Base-by-base conservation (phyloP, 2,329 filamentous ascomycete genomes). In the Epichloe gansuensis region DNA sequence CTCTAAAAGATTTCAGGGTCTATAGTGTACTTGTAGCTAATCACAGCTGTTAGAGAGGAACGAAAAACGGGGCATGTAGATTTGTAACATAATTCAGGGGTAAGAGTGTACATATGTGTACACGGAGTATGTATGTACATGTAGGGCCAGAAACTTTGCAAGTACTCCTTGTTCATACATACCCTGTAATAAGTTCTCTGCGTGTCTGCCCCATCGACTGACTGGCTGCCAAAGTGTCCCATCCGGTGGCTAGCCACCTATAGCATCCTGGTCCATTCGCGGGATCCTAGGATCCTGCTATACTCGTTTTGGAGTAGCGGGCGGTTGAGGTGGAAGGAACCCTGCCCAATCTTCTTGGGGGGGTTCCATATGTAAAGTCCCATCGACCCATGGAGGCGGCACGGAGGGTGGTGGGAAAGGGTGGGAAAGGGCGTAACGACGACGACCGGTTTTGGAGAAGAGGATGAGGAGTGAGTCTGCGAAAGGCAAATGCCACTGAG, bases 311-410 rank as follows among this genome's bases (percentile, higher is more conserved):
- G 37, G 52, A 42, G 52, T 47, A 53, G 47, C 48, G 46, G 42
- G 35, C 52, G 52, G 52, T 50, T 53, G 52, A 38, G 15, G 52
- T 53, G 52, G 52, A 53, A 46, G 52, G 52, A 53, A 46, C 52
- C 38, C 35, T 43, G 48, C 38, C 48, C 42, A 50, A 46, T 50
- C 39, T 50, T 41, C 48, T 21, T 21, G 28, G 42, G 48, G 17
- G 41, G 31, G 7, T 12, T 39, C 35, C 31, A 34, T 39, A 21
- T 21, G 17, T 21, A 17, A 51, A 31, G 43, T 21, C 43, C 43
- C 43, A 44, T 6, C 17, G 37, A 12, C 37, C 37, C 37, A 39
- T 39, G 37, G 41, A 11, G 28, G 49, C 23, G 13, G 42, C 37
- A 39, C 15, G 37, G 41, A 11, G 28, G 49, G 42, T 17, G 42